Evolutionary conservation across 2,329 filamentous ascomycete genomes (phyloP), one percentile per base, ranked within the genome.

Genomic region (Cladosporium cucumerinum): DNA sequence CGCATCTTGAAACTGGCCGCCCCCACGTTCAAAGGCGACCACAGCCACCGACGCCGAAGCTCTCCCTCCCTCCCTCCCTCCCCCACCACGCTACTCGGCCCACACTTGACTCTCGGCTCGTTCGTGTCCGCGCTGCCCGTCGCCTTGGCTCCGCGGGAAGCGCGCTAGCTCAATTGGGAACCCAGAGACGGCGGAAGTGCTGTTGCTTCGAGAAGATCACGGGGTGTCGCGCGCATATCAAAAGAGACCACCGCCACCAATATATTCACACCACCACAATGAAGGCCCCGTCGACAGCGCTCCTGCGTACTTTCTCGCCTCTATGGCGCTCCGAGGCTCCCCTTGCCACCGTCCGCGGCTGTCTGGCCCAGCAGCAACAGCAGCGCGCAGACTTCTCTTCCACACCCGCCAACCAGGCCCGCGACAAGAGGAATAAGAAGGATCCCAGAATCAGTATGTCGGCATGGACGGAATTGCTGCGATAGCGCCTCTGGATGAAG

Each of bases 371-470:
- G 60, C 48, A 64, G n/a, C 51, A 54, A 32, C 66, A 65, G 62
- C 71, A 72, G 68, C 70, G 59, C 25, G 66, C 73, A 54, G 54
- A 70, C 58, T 79, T 77, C 70, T 78, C 75, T 54, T 74, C 74
- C 62, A 73, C 74, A 48, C 34, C 74, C 63, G 72, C 74, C 36
- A 39, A 78, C 23, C 72, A 75, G n/a, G 79, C 79, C 65, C 78
- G 79, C 61, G 79, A 79, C 63, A 72, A 74, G 60, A 70, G 69
- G 36, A 69, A 69, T 21, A 76, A 73, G 68, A 74, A 71, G 63
- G 77, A 78, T 66, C 67, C 68, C n/a, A 69, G 72, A 62, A 75
- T 76, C 64, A 71, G 72, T 74, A 67, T 55, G 74, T 62, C 21
- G 11, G 36, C 30, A n/a, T 43, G 18, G 18, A 39, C 12, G 16